Evolutionary conservation across 2,329 filamentous ascomycete genomes (phyloP).

Genomic region (Daldinia sp.): DNA sequence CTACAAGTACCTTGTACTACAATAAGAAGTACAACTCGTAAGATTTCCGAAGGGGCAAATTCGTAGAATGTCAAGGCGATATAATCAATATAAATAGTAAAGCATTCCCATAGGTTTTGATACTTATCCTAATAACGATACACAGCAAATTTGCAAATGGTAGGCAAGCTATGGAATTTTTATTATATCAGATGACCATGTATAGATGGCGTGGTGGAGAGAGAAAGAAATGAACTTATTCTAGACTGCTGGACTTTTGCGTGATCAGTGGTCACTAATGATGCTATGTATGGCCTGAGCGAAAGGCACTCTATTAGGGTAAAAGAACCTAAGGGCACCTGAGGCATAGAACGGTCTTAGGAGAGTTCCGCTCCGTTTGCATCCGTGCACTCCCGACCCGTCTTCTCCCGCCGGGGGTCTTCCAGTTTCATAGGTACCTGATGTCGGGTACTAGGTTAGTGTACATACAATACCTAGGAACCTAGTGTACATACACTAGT

Average conservation of each 20-base stretch:
- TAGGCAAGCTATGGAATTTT: background rate
- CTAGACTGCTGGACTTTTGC: constrained; percentile 21
- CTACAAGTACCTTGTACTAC: background rate
- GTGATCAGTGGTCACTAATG: constrained; percentile 27
- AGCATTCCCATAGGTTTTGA: background rate
- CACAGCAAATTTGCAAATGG: constrained; percentile 5
- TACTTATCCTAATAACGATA: background rate
- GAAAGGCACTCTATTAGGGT: background rate
- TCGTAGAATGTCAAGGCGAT: background rate
- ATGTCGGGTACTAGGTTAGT: no score
- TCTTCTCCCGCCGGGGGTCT: constrained; percentile 24
- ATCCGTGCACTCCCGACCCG: constrained; percentile 29
- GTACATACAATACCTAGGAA: no score
- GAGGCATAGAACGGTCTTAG: constrained; percentile 28
- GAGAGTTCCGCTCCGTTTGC: constrained; percentile 29
- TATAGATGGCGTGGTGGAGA: constrained; percentile 31
- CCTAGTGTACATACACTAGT: no score
- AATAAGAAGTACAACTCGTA: background rate
- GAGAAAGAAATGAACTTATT: constrained; percentile 11
- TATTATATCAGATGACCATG: constrained; percentile 20
- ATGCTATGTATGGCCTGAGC: constrained; percentile 23
- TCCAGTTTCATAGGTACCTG: constrained; percentile 25
- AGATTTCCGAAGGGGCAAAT: background rate
- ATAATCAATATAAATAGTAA: background rate
- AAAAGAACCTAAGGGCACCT: no score